Conservation (phyloP, 306 rosid genomes). For the Lathyrus aphaca region DNA sequence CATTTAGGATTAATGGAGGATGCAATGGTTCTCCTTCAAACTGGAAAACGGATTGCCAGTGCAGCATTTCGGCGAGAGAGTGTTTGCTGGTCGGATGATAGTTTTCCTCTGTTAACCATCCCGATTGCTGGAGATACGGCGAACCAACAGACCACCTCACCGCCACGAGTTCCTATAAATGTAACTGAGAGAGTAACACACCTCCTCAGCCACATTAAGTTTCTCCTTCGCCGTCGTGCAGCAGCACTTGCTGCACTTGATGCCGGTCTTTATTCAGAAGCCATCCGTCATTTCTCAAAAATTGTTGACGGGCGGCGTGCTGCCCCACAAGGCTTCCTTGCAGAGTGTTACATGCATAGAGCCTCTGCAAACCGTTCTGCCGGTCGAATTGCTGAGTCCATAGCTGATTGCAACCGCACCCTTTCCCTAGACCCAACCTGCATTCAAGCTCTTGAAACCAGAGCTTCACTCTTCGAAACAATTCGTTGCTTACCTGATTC, state of each 20-base stretch:
- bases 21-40: conserved; percentile 95
- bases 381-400: conserved; percentile 81
- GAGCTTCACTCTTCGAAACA: conserved; percentile 77
- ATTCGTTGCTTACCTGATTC: conserved; percentile 86
- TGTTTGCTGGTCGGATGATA: conserved; percentile 84
- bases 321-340: conserved; percentile 89
- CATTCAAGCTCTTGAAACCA: conserved; percentile 83
- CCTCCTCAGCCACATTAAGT: conserved; percentile 80
- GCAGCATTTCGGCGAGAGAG: conserved; percentile 95
- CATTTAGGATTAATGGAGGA: conserved; percentile 95
- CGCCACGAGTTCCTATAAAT: conserved; percentile 48
- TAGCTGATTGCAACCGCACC: conserved; percentile 91
- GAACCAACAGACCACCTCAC: conserved; percentile 52
- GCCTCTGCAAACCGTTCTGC: conserved; percentile 70
- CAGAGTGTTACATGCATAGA: conserved; percentile 84
- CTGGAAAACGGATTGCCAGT: conserved; percentile 83
- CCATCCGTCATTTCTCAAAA: conserved; percentile 90
- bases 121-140: conserved; percentile 42
- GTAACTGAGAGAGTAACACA: conserved; percentile 64
- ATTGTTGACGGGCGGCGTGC: conserved; percentile 90
- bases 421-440: conserved; percentile 73
- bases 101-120: conserved; percentile 59
- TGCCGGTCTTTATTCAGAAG: conserved; percentile 81
- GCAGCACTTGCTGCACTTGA: conserved; percentile 91
- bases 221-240: conserved; percentile 75